Base-by-base conservation (phyloP, 352 stramenopile genomes). In the Globisporangium paroecandrum region DNA sequence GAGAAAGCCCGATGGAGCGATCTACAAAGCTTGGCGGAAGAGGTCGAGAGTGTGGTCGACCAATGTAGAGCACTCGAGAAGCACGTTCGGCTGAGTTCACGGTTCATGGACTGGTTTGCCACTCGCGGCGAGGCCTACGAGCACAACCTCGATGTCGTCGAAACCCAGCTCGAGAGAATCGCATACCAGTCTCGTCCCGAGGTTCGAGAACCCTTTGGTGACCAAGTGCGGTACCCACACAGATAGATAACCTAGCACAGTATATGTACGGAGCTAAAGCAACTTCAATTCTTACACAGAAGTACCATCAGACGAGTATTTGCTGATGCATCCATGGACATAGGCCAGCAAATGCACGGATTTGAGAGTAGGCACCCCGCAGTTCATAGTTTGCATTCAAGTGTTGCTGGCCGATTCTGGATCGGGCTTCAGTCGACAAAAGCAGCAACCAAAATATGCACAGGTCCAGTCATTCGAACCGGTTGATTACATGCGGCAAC, bases 71-170 rank as follows among this genome's bases (percentile, higher is more conserved):
- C 78, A 25, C 56, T 90, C 2, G 72, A 81, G 24, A 60, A 77
- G 18, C 82, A 90, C 55, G 76, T 83, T 1, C 66, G 76, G 36
- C 56, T 90, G 43, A 87, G 78, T 49, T 81, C 83, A 3, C 78
- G 83, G 0, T 93, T 95, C 69, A 51, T 95, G 54, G 76, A 85
- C 36, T 95, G 87, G 85, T 95, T 91, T 70, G 77, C 78, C 4
- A 71, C 62, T 27, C 83, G 84, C 5, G 86, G 86, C 0, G 84
- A 91, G 34, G 79, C 81, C 5, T 92, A 90, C 55, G 86, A 94
- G 58, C 79, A 88, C 55, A 94, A 93, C 56, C 29, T 93, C 1
- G 72, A 82, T 6, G 61, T 91, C 8, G 74, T 95, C 1, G 87
- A 95, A 58, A 74, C 72, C 3, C 83, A 94, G 54, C 66, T 94